phyloP scores from a whole-genome alignment of 495 filamentous ascomycete genomes.

The Cryomyces minteri region DNA sequence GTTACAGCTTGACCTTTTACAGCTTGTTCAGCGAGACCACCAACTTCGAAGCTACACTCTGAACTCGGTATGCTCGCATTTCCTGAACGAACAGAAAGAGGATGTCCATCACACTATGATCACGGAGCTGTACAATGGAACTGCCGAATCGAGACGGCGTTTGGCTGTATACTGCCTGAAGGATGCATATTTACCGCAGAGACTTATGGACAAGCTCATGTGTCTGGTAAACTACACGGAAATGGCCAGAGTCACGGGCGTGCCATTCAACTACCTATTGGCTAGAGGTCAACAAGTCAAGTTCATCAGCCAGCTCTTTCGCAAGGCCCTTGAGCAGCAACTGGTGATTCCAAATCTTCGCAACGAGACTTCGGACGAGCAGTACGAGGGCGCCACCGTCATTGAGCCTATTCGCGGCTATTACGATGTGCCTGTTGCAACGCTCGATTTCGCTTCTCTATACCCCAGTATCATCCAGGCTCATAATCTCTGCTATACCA shows the following conservation, averaged over 20 bases:
- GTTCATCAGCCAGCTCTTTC: conserved; percentile 92
- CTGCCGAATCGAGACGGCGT: conserved; percentile 73
- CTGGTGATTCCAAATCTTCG: conserved; percentile 80
- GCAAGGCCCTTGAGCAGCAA: conserved; percentile 79
- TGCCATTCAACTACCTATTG: conserved; percentile 90
- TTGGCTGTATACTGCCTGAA: conserved; percentile 95
- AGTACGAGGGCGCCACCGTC: conserved; percentile 95
- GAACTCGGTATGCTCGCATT: conserved; percentile 93
- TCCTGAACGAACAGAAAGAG: conserved; percentile 94
- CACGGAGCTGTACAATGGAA: conserved; percentile 91
- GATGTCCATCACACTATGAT: conserved; percentile 99
- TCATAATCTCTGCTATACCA: conserved; percentile 97
- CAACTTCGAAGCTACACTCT: conserved; percentile 93
- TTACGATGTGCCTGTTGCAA: conserved; percentile 87
- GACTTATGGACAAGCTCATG: conserved; percentile 93
- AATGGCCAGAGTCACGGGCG: conserved; percentile 98
- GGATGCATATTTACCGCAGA: conserved; percentile 88
- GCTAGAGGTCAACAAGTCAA: conserved; percentile 91
- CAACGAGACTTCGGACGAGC: conserved; percentile 44
- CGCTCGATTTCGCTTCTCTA: conserved; percentile 94
- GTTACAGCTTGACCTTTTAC: conserved; percentile 82
- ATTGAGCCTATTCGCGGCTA: conserved; percentile 89
- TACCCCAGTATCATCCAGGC: conserved; percentile 99
- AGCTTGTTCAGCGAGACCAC: conserved; percentile 84
- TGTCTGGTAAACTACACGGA: conserved; percentile 97